A percentile compares a stretch with the other conserved stretches of the same genome.
Evolutionary conservation across 495 filamentous ascomycete genomes (phyloP).

Genomic region (Penicillium nucicola): DNA sequence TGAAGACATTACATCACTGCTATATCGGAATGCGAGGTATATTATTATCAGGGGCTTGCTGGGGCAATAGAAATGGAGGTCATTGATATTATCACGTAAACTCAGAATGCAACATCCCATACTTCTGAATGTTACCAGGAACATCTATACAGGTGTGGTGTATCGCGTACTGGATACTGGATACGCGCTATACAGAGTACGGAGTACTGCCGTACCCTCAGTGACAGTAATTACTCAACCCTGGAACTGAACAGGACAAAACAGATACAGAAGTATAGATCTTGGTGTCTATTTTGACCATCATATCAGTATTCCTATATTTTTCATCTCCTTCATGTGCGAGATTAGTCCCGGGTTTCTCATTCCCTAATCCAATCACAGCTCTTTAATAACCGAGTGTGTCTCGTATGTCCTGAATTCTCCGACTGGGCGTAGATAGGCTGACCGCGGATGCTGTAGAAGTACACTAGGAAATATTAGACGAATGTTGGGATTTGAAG

Average conservation of each 20-base stretch:
- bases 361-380: neutral
- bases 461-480: too few relatives aligned
- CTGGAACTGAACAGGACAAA: neutral
- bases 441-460: neutral
- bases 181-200: neutral
- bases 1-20: conserved; percentile 3
- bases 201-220: neutral
- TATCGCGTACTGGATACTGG: conserved; percentile 20
- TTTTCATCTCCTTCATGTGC: neutral
- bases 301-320: too few relatives aligned
- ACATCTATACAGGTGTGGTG: conserved; percentile 9
- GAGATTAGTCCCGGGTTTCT: neutral
- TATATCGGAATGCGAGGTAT: neutral
- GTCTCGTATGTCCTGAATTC: conserved; percentile 1
- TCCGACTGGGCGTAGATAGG: neutral
- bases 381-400: neutral
- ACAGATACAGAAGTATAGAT: neutral
- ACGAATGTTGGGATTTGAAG: too few relatives aligned
- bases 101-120: neutral
- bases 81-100: too few relatives aligned
- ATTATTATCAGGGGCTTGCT: neutral
- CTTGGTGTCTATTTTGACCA: too few relatives aligned
- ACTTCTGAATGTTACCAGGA: conserved; percentile 23
- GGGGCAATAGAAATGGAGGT: neutral
- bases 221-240: conserved; percentile 19